Conservation (phyloP, 345 rosid genomes). For the Hirschfeldia incana region DNA sequence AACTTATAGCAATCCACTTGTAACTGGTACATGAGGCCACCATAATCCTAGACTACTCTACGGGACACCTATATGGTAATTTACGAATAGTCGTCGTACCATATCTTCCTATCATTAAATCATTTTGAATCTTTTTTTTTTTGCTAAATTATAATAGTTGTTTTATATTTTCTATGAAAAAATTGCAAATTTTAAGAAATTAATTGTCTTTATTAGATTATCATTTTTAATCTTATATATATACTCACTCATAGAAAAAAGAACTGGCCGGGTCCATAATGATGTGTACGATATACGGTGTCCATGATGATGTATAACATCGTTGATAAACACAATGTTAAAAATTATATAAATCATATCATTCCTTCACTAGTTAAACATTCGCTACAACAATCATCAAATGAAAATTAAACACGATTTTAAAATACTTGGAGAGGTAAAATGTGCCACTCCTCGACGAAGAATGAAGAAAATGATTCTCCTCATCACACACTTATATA, state of each 20-base stretch:
- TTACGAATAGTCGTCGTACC: too few species aligned
- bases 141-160: too few species aligned
- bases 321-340: not conserved
- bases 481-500: conserved; percentile 16
- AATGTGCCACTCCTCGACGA: conserved; percentile 32
- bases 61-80: too few species aligned
- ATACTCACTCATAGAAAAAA: not conserved
- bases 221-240: too few species aligned
- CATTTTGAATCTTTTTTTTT: too few species aligned
- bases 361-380: conserved; percentile 19
- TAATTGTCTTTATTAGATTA: too few species aligned
- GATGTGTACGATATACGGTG: not conserved
- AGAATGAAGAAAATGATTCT: conserved; percentile 22
- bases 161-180: too few species aligned
- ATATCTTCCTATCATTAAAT: too few species aligned
- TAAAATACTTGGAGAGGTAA: conserved; percentile 23
- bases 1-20: too few species aligned
- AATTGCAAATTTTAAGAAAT: too few species aligned
- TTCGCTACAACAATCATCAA: conserved; percentile 19
- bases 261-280: not conserved
- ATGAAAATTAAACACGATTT: conserved; percentile 12
- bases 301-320: not conserved
- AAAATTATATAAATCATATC: not conserved
- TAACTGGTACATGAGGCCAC: too few species aligned
- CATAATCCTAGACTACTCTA: too few species aligned